A percentile compares a stretch with the other conserved stretches of the same genome.
Conservation (phyloP, 1,284 basidiomycete species). For the Marasmius tenuissimus region DNA sequence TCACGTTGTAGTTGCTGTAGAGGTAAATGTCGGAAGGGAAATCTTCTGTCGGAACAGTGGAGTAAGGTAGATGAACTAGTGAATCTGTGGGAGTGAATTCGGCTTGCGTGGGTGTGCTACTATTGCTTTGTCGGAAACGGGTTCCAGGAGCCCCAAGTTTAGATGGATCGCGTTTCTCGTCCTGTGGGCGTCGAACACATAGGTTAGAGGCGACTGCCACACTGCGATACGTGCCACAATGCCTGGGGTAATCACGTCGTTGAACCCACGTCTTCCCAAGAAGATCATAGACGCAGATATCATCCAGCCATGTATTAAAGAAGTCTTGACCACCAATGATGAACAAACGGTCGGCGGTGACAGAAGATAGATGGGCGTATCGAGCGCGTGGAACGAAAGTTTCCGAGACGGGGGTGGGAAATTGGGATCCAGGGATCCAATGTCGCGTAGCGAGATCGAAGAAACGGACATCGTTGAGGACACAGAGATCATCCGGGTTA, state of each 20-base stretch:
- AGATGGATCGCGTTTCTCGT: slow-evolving; percentile 47
- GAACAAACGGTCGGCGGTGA: slow-evolving; percentile 82
- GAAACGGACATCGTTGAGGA: slow-evolving; percentile 84
- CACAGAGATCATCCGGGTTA: slow-evolving; percentile 73
- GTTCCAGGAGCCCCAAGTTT: slow-evolving; percentile 55
- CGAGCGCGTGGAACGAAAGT: slow-evolving; percentile 70
- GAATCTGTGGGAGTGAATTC: slow-evolving; percentile 58
- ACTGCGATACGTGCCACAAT: slow-evolving; percentile 91
- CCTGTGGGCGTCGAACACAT: slow-evolving; percentile 67
- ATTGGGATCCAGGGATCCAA: slow-evolving; percentile 64
- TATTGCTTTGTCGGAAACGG: slow-evolving; percentile 47
- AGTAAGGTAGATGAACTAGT: slow-evolving; percentile 74
- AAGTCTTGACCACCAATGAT: slow-evolving; percentile 94
- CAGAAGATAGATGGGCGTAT: slow-evolving; percentile 88
- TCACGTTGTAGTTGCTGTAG: slow-evolving; percentile 88
- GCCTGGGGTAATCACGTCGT: slow-evolving; percentile 77
- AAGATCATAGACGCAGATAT: slow-evolving; percentile 87
- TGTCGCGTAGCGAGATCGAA: slow-evolving; percentile 70
- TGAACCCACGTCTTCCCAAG: slow-evolving; percentile 73
- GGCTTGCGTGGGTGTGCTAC: slow-evolving; percentile 34
- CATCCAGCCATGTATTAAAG: slow-evolving; percentile 88
- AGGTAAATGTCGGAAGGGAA: slow-evolving; percentile 78
- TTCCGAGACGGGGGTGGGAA: slow-evolving; percentile 33
- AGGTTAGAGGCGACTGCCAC: slow-evolving; percentile 77
- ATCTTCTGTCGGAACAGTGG: slow-evolving; percentile 67